Percentiles rank a stretch among this genome's conserved stretches.
Evolutionary conservation across 202 grass and related monocot species (phyloP).

Genomic region (Digitaria exilis): DNA sequence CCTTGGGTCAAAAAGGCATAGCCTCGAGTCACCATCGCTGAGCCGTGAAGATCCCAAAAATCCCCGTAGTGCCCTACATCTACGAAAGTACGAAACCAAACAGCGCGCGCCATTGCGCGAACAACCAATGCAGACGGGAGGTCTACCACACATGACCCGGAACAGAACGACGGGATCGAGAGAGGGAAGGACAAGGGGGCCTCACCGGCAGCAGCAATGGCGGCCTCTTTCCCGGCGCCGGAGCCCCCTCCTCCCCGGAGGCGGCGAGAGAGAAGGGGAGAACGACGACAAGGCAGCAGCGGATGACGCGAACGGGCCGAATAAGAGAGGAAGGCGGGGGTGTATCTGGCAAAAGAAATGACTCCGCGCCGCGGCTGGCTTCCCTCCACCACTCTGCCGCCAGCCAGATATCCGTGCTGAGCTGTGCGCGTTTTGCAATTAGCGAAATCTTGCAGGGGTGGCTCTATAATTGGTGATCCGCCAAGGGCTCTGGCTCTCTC

Average conservation of each 20-base stretch:
- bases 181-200: not conserved
- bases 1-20: not conserved
- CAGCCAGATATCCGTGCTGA: not conserved
- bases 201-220: constrained; percentile 29
- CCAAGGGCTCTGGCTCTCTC: constrained; percentile 41
- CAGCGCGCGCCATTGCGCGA: not conserved
- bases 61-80: not conserved
- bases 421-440: not conserved
- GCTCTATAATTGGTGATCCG: constrained; percentile 1
- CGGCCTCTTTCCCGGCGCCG: constrained; percentile 3
- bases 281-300: not conserved
- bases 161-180: not conserved
- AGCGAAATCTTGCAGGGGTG: not conserved
- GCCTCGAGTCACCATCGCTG: not conserved
- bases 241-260: constrained; percentile 16
- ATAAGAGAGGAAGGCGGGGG: not conserved
- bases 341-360: not conserved
- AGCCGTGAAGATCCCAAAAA: not conserved
- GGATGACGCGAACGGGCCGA: not conserved
- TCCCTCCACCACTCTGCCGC: not conserved
- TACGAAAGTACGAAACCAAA: not conserved
- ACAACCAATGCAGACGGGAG: not conserved
- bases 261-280: constrained; percentile 27
- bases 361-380: not conserved
- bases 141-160: not conserved